Evolutionary conservation across 768 basidiomycete genomes (phyloP), one percentile per base, ranked within the genome.

Genomic region (Rhizopogon roseolus): DNA sequence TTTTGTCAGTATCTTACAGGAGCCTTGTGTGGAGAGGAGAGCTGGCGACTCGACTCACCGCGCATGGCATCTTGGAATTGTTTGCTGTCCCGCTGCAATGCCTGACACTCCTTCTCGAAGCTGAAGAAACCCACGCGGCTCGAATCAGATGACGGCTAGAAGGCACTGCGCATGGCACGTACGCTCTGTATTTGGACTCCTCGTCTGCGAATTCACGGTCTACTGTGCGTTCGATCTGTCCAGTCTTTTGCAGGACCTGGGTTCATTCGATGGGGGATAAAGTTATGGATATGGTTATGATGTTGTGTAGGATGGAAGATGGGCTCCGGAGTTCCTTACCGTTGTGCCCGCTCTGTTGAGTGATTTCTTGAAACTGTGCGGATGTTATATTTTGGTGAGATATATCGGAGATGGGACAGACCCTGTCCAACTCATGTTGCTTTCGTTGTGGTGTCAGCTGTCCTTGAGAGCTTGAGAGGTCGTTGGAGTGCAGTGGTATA

Each of bases 191-290:
- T 66, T 94, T 90, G 45, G 85, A 82, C 68, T 97, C 93, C 70
- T 97, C 95, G 54, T 94, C 88, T 13, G 86, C 78, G 64, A 97
- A 98, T 64, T 98, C 94, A 48, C 90, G 76, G 71, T 98, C 96
- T 25, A 97, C 82, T 0, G 96, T 98, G 28, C 94, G 80, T 67
- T 98, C 96, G 55, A 98, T 93, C 72, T 98, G 95, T 53, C 96
- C 96, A 1, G 95, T 96, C 83, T 98, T 98, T 78, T 98, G 95
- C 68, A 96, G 80, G 62, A 98, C 80, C 90, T 93, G 65, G 41
- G 49, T 8, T 22, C 9, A 32, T 32, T 1, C 4, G 45, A 34
- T 46, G 19, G 14, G 50, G 45, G 48, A 41, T 50, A 49, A 51
- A n/a, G n/a, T 22, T 22, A 22, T 22, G 22, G 32, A 28, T 34